These are phyloP conservation scores for Aspergillus sp. DNA, from an alignment of 2,329 filamentous ascomycete species.

Conservation along the genomic window DNA sequence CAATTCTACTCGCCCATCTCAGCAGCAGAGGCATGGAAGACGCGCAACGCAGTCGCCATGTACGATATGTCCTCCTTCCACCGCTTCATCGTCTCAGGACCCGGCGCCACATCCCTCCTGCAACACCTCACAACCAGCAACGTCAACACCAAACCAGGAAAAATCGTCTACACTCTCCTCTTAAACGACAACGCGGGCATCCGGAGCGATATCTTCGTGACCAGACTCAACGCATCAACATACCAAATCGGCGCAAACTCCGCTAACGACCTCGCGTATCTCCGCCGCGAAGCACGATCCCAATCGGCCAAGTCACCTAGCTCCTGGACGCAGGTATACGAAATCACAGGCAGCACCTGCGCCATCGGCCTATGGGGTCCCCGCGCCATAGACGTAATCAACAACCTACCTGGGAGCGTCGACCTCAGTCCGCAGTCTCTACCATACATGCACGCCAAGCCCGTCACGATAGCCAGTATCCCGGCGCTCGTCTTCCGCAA, in stretches of 20 bases:
- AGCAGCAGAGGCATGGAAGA: conserved; percentile 65
- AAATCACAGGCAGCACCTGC: conserved; percentile 61
- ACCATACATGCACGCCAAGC: conserved; percentile 53
- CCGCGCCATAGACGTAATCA: conserved; percentile 53
- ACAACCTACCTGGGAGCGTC: conserved; percentile 27
- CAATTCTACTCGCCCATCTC: conserved; percentile 59
- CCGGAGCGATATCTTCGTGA: conserved; percentile 58
- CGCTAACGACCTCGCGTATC: conserved; percentile 55
- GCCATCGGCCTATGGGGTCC: conserved; percentile 65
- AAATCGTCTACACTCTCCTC: conserved; percentile 58
- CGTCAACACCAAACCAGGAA: conserved; percentile 48
- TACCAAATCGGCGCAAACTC: conserved; percentile 59
- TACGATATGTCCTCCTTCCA: conserved; percentile 64
- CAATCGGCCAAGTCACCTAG: conserved; percentile 44
- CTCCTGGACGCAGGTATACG: conserved; percentile 54
- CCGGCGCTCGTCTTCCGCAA: conserved; percentile 58
- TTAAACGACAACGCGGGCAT: conserved; percentile 56
- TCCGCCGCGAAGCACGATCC: conserved; percentile 53
- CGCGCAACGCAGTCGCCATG: conserved; percentile 61
- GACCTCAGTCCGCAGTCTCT: conserved; percentile 39
- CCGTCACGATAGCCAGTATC: conserved; percentile 53
- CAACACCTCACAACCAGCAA: conserved; percentile 46
- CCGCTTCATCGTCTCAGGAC: conserved; percentile 58
- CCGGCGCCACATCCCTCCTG: conserved; percentile 56
- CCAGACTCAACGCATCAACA: conserved; percentile 49